Percentiles rank a stretch among this genome's conserved stretches.
Conservation (phyloP, 345 rosid genomes). For the Geranium rotundifolium region DNA sequence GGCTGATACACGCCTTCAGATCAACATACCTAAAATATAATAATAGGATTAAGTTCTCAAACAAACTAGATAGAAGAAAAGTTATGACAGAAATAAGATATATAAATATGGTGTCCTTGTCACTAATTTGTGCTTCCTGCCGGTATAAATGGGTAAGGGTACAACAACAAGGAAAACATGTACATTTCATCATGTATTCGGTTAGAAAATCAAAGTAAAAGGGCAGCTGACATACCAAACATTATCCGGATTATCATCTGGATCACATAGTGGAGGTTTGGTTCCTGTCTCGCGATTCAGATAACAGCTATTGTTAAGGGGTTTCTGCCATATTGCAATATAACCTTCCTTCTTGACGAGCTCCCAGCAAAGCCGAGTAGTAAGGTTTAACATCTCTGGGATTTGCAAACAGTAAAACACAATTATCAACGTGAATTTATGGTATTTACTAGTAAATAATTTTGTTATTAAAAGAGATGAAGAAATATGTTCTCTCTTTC, state of each 20-base stretch:
- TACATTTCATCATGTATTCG: background rate
- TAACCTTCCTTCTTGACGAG: slow-evolving; percentile 93
- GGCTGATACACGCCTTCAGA: slow-evolving; percentile 78
- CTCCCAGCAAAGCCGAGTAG: slow-evolving; percentile 82
- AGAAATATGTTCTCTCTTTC: background rate
- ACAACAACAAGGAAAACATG: background rate
- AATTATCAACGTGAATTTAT: background rate
- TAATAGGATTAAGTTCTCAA: slow-evolving; percentile 1
- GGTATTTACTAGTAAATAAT: background rate
- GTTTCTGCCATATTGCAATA: slow-evolving; percentile 90
- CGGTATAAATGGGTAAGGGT: background rate
- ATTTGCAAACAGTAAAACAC: slow-evolving; percentile 8
- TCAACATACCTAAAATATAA: slow-evolving; percentile 52
- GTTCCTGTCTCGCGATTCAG: slow-evolving; percentile 55
- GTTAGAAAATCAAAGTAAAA: background rate
- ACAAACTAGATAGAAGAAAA: background rate
- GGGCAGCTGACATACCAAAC: slow-evolving; percentile 49
- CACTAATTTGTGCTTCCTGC: background rate
- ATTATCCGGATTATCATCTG: slow-evolving; percentile 73
- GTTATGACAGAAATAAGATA: background rate
- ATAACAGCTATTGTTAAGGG: slow-evolving; percentile 69
- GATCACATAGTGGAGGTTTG: slow-evolving; percentile 60
- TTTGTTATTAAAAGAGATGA: background rate
- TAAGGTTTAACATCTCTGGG: slow-evolving; percentile 87
- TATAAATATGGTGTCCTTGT: background rate